These are phyloP conservation scores for Amylocystis lapponica DNA, from an alignment of 768 basidiomycete species.

Conservation along the genomic window DNA sequence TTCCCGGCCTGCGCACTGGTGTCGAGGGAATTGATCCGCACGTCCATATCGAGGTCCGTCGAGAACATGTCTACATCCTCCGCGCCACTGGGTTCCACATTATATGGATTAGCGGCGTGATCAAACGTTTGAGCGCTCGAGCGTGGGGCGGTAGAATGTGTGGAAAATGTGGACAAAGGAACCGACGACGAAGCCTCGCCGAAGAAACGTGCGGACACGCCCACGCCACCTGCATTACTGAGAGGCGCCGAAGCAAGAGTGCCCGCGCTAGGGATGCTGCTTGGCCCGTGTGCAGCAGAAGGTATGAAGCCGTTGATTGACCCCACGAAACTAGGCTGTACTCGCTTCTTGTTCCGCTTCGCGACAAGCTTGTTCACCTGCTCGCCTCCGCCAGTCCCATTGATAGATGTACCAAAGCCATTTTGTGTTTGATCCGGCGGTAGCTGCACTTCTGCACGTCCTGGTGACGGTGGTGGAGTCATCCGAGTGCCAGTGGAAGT, in stretches of 20 bases:
- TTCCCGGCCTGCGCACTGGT: constrained; percentile 28
- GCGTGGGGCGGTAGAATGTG: constrained; percentile 10
- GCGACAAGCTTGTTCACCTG: constrained; percentile 70
- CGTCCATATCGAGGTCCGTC: constrained; percentile 54
- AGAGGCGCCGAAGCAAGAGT: background rate
- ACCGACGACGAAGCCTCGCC: constrained; percentile 8
- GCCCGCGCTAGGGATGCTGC: constrained; percentile 3
- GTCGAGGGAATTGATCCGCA: constrained; percentile 37
- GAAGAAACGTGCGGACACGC: constrained; percentile 7
- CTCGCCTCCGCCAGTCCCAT: constrained; percentile 34
- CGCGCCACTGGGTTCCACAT: constrained; percentile 35
- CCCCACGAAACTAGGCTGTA: constrained; percentile 39
- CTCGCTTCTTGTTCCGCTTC: constrained; percentile 68
- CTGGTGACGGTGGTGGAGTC: constrained; percentile 48
- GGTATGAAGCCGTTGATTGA: constrained; percentile 27
- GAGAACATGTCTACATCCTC: constrained; percentile 32
- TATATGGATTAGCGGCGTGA: constrained; percentile 4
- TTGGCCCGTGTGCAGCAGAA: constrained; percentile 22
- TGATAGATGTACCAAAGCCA: constrained; percentile 32
- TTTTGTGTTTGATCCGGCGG: constrained; percentile 29
- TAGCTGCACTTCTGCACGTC: constrained; percentile 19
- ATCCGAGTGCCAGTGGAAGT: constrained; percentile 16
- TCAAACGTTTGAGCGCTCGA: constrained; percentile 10
- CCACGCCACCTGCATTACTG: constrained; percentile 1
- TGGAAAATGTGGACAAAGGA: constrained; percentile 4